Percentiles rank a stretch among this genome's conserved stretches.
Evolutionary conservation across 208 protist species (phyloP).

Genomic region (Trypanosoma melophagium): DNA sequence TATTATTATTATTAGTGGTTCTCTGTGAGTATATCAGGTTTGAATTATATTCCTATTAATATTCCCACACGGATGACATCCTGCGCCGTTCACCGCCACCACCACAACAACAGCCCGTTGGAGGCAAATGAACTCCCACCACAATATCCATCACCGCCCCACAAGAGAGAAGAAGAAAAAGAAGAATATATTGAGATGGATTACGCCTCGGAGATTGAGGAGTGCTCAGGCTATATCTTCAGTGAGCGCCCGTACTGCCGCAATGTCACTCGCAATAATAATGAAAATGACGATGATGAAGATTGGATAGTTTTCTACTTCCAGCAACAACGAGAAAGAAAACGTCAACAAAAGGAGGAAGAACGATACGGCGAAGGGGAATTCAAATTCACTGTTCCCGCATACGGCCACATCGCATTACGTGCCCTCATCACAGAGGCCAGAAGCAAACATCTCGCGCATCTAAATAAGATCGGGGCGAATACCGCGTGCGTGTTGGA

Average conservation of each 20-base stretch:
- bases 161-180: neutral
- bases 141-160: too few species aligned
- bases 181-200: constrained; percentile 33
- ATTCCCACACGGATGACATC: too few species aligned
- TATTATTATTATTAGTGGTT: neutral
- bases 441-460: constrained; percentile 10
- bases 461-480: neutral
- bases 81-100: too few species aligned
- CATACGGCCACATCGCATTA: constrained; percentile 17
- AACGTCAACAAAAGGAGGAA: too few species aligned
- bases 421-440: constrained; percentile 22
- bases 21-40: too few species aligned
- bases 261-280: neutral
- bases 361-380: too few species aligned
- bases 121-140: too few species aligned
- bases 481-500: neutral
- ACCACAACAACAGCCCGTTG: too few species aligned
- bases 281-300: neutral
- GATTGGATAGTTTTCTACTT: neutral
- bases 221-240: constrained; percentile 57
- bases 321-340: neutral
- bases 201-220: constrained; percentile 66
- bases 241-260: constrained; percentile 38
- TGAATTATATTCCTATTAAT: too few species aligned
- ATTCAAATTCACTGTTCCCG: too few species aligned